Base-by-base conservation (phyloP, 2,329 filamentous ascomycete genomes). In the Aspergillus viridinutans region DNA sequence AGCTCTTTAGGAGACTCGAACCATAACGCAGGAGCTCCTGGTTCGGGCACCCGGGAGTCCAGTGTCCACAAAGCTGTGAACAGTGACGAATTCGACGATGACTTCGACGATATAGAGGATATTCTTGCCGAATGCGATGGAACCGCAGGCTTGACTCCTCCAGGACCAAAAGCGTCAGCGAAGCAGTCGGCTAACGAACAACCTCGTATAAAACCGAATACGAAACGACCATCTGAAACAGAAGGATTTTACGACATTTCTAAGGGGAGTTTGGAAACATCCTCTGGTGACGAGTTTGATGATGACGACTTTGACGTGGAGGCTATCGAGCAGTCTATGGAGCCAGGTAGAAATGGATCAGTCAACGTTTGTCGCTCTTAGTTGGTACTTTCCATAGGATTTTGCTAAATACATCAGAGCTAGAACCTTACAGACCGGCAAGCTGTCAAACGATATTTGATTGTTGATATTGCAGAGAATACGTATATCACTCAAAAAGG, bases 391-490 rank as follows among this genome's bases (percentile, higher is more conserved):
- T 53, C 56, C 56, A 57, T 67, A 70, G 64, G 64, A 67, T 67
- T 67, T 77, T 81, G 78, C 89, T 92, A 87, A 92, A 80, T 77
- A 69, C 71, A 76, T 76, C 73, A 78, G 80, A 83, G 89, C 88
- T 85, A 82, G 76, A 83, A 79, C 71, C 78, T 81, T 71, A 89
- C 87, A 72, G 78, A 82, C 65, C 87, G 73, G 57, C 72, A 85
- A 77, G 85, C 87, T 50, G 95, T 96, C 68, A 91, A 96, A 75
- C 88, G 93, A 64, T 96, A 96, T 76, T 80, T 92, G 61, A 83
- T 97, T 66, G 88, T 87, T 63, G 85, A 88, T 69, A 84, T 92
- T 63, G 77, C 89, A 58, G 84, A 90, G 59, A 84, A 83, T 64
- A 81, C 86, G 49, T 96, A 90, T 72, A 77, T 78, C 57, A 85